Evolutionary conservation across 495 filamentous ascomycete genomes (phyloP).

Genomic region (Neurospora sp.): DNA sequence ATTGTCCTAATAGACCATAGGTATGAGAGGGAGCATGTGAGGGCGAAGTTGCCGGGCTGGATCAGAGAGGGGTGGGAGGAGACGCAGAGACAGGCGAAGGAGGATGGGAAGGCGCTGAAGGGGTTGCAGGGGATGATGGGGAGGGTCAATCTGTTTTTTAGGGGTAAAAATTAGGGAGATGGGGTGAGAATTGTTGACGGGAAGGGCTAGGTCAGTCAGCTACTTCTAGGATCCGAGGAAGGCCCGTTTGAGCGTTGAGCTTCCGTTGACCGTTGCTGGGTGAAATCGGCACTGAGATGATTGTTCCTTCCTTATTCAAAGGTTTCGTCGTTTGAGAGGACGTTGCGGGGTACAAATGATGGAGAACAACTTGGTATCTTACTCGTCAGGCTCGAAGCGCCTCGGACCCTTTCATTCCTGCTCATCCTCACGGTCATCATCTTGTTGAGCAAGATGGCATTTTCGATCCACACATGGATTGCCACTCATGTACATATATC

Average conservation of each 20-base stretch:
- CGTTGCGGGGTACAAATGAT: not conserved
- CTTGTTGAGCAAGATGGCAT: too few species aligned
- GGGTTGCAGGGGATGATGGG: constrained; percentile 45
- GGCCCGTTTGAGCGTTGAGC: not conserved
- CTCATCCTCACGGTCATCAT: not conserved
- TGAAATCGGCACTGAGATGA: not conserved
- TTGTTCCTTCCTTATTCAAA: not conserved
- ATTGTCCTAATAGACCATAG: constrained; percentile 78
- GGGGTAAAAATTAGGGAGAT: constrained; percentile 23
- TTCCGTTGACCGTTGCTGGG: not conserved
- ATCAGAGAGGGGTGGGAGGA: constrained; percentile 47
- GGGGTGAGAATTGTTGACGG: not conserved
- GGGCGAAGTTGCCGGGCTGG: constrained; percentile 78
- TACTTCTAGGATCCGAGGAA: not conserved
- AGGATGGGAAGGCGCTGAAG: constrained; percentile 37
- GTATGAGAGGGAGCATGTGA: constrained; percentile 59
- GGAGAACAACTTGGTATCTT: too few species aligned
- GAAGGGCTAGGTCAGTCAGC: not conserved
- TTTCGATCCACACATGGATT: too few species aligned
- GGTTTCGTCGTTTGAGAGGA: not conserved
- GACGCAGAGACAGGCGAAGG: not conserved
- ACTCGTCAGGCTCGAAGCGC: not conserved
- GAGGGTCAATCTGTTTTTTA: constrained; percentile 46
- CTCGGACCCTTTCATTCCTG: not conserved
- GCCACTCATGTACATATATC: too few species aligned